Conservation (phyloP, 2,329 filamentous ascomycete species). For the Arthrobotrys iridis region DNA sequence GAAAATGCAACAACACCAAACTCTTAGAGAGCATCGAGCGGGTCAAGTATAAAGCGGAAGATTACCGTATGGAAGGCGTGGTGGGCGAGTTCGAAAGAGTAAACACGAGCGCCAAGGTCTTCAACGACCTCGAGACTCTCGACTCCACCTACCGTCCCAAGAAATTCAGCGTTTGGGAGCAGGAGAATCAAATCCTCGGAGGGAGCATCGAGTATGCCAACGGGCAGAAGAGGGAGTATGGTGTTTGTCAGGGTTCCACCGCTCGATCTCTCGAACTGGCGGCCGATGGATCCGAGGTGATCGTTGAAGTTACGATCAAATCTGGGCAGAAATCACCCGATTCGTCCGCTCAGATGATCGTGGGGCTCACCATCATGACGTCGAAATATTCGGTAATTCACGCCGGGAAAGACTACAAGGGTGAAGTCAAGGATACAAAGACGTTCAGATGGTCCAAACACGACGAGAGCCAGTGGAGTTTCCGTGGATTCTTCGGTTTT, state of each 20-base stretch:
- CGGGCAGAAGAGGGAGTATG: not conserved
- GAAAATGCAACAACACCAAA: no score
- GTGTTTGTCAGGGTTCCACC: not conserved
- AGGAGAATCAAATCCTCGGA: not conserved
- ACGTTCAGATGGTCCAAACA: not conserved
- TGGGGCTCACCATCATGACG: not conserved
- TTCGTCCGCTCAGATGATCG: not conserved
- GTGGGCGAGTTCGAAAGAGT: not conserved
- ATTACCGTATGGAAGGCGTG: slow-evolving; percentile 7
- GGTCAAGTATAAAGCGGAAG: not conserved
- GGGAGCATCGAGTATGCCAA: not conserved
- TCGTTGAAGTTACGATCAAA: not conserved
- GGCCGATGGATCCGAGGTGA: not conserved
- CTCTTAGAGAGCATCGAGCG: not conserved
- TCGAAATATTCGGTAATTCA: not conserved
- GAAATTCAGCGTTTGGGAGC: not conserved
- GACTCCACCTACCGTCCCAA: not conserved
- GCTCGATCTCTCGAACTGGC: not conserved
- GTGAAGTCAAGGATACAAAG: not conserved
- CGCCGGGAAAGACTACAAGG: not conserved
- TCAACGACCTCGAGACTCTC: not conserved
- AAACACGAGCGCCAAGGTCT: not conserved
- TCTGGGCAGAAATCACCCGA: not conserved
- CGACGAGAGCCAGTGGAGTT: not conserved
- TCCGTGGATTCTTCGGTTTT: slow-evolving; percentile 10